Base-by-base conservation (phyloP, 208 protist species). In the Leishmania turanica region DNA sequence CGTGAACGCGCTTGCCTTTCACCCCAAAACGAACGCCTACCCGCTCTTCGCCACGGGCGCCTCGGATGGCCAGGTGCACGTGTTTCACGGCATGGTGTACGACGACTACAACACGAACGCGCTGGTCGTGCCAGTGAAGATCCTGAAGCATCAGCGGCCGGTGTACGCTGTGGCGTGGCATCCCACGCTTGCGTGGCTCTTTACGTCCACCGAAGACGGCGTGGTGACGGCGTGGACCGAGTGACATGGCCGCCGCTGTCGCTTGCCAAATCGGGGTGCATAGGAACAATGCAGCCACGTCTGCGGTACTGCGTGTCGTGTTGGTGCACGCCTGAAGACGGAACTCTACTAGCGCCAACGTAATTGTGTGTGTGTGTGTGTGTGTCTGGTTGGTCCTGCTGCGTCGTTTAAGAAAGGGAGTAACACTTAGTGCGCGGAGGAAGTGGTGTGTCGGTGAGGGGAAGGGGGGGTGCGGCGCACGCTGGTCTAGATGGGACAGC, bases 61-160 rank as follows among this genome's bases (percentile, higher is more conserved):
- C 17, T 99, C 99, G 80, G 99, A 99, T 87, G 96, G 98, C 15
- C 94, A 92, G 74, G 94, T 99, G 69, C 96, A 99, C 81, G 89
- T 99, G 13, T 99, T 99, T 85, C 98, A 99, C 80, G 96, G 95
- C 45, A 97, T 98, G 88, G 97, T 98, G 53, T 99, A 99, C 84
- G 94, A 99, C 77, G 99, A 99, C 89, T 98, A 99, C 82, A 90
- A 98, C 74, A 98, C 99, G 85, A 99, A 99, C 80, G 95, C 99
- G 24, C 83, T 99, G 8, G 95, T 99, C 72, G 99, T 99, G 56
- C 99, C 99, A n/a, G 90, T 99, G 45, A 99, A 99, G 87, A 98
- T 99, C 64, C 86, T 99, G 60, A 95, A 97, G 76, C 98, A 97
- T 62, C 99, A 99, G 83, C 86, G 93, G 11, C 89, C 91, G 69